phyloP scores from a whole-genome alignment of 371 early-diverging fungal species.

The Massospora cicadina region DNA sequence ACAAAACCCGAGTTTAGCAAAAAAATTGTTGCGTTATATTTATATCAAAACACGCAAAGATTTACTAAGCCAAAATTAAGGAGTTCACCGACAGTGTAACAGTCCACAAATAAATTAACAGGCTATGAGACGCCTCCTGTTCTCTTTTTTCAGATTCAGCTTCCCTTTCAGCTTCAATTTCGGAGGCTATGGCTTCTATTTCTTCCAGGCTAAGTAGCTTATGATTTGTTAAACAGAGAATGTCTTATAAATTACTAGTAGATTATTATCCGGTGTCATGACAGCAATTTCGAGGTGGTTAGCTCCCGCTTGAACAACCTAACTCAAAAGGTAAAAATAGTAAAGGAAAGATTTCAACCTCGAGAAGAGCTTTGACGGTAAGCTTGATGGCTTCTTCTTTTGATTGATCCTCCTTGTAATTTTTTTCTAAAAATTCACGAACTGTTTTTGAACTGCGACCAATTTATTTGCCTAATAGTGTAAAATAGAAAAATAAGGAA shows the following conservation, averaged over 20 bases:
- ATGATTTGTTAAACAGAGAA: not conserved
- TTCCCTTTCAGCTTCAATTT: conserved; percentile 64
- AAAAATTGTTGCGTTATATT: no score
- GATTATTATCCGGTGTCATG: conserved; percentile 51
- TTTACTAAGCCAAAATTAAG: no score
- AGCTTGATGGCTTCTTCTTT: conserved; percentile 75
- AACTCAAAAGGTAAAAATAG: not conserved
- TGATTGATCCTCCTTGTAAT: conserved; percentile 68
- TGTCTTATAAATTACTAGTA: conserved; percentile 29
- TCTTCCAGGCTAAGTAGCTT: conserved; percentile 59
- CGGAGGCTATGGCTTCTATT: conserved; percentile 81
- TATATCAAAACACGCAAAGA: no score
- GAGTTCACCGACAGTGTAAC: no score
- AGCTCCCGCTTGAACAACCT: conserved; percentile 96
- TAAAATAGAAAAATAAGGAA: not conserved
- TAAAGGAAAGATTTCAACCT: conserved; percentile 26
- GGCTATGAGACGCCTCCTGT: not conserved
- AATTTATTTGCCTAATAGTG: conserved; percentile 57
- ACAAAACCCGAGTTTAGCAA: no score
- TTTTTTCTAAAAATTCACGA: conserved; percentile 94
- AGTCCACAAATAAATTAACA: no score
- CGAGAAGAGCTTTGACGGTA: conserved; percentile 77
- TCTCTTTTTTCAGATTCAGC: conserved; percentile 11
- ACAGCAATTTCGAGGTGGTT: conserved; percentile 95
- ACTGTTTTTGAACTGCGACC: conserved; percentile 95